Evolutionary conservation across 164 flowering plant genomes (phyloP), one percentile per base, ranked within the genome.

Genomic region (Brasenia schreberi): DNA sequence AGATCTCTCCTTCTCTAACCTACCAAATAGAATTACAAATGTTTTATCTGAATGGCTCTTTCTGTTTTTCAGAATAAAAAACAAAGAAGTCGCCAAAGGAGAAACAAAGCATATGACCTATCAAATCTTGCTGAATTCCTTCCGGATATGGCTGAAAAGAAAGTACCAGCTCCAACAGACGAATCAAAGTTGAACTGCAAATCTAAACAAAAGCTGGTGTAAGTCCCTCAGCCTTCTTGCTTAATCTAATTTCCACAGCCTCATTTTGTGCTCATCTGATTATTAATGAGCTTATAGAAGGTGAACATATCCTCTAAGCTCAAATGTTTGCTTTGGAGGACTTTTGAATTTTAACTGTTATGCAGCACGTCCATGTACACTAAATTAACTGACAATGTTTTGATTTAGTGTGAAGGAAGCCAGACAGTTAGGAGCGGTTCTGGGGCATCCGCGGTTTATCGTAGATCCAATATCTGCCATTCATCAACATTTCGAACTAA

Each of bases 81-180:
- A 66, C 72, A 70, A 3, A 79, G 88, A 68, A 79, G 82, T 66
- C 79, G 81, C 10, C 86, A 79, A 67, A 86, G 78, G 78, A 85
- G 81, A 68, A 66, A 81, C 76, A 87, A 90, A 74, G 87, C 85
- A 42, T 90, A 81, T 78, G 84, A 90, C 71, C 86, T 88, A 42
- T 74, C 92, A 56, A 12, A 80, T 27, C 84, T 90, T 33, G 64
- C 80, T 0, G 88, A 83, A 64, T 76, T 64, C 65, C 92, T 90
- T 75, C 97, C 95, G 4, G 90, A 87, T 62, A 14, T 78, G 63
- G 77, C 76, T 61, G 74, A 61, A 61, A 45, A 73, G 5, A 10
- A 64, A 44, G 56, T 75, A 45, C 67, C 63, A 43, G 63, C 69
- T 66, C 44, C 72, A 17, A 67, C 68, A 16, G 58, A 72, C 16